Conservation (phyloP, 306 rosid genomes). For the Alnus rubra region DNA sequence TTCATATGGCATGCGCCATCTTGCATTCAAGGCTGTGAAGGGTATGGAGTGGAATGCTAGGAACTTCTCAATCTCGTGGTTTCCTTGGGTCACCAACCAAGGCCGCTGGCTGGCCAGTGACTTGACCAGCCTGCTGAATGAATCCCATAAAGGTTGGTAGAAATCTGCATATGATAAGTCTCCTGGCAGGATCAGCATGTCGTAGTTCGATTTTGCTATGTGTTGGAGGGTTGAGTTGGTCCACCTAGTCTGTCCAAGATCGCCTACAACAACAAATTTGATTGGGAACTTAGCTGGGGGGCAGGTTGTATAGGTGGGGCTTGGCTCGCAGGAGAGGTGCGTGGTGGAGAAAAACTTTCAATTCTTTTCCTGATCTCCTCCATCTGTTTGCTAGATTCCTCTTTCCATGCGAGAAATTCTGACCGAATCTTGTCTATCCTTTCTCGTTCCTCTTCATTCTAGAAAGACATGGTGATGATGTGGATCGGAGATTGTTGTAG, state of each 20-base stretch:
- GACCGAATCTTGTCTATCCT: too few relatives aligned
- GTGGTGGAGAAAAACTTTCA: too few relatives aligned
- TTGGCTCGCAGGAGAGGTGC: too few relatives aligned
- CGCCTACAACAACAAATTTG: slow-evolving; percentile 77
- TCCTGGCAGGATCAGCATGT: slow-evolving; percentile 72
- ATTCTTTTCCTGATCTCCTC: too few relatives aligned
- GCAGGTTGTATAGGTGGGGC: too few relatives aligned
- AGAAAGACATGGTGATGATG: too few relatives aligned
- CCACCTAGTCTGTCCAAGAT: slow-evolving; percentile 92
- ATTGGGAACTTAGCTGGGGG: slow-evolving; percentile 66
- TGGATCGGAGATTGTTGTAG: too few relatives aligned
- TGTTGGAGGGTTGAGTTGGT: slow-evolving; percentile 63
- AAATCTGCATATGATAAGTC: slow-evolving; percentile 74
- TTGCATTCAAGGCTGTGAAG: slow-evolving; percentile 78
- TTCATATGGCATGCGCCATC: slow-evolving; percentile 83
- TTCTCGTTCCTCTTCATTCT: too few relatives aligned
- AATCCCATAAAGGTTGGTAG: slow-evolving; percentile 57
- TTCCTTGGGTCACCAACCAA: slow-evolving; percentile 93
- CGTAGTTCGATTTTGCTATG: slow-evolving; percentile 50
- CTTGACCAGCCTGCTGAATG: slow-evolving; percentile 69
- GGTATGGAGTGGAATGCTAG: slow-evolving; percentile 26
- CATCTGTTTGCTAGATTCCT: too few relatives aligned
- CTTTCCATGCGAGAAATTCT: too few relatives aligned
- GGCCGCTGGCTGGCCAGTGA: slow-evolving; percentile 81
- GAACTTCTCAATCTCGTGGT: slow-evolving; percentile 73